Conservation (phyloP, 1,284 basidiomycete species). For the Cutaneotrichosporon daszewskae region DNA sequence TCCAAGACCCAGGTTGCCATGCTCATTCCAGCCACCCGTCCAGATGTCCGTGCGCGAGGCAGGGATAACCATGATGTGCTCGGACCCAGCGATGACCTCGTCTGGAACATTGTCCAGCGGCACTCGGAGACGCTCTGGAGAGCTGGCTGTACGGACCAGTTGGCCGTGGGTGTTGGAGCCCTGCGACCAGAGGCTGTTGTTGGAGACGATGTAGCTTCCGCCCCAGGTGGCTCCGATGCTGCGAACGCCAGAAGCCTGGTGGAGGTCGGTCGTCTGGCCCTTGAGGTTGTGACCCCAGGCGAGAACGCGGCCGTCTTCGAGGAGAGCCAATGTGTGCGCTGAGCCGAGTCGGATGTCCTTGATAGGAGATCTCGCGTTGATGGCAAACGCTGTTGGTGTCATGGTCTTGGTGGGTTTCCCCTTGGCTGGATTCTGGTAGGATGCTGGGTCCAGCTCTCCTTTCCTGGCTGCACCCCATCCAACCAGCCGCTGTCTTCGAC, state of each 20-base stretch:
- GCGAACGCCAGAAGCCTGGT: constrained; percentile 25
- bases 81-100: constrained; percentile 64
- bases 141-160: constrained; percentile 45
- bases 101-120: neutral
- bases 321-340: constrained; percentile 62
- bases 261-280: constrained; percentile 56
- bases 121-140: constrained; percentile 3
- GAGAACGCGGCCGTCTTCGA: constrained; percentile 52
- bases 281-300: constrained; percentile 65
- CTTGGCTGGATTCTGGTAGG: neutral
- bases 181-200: constrained; percentile 50
- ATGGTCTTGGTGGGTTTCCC: constrained; percentile 23
- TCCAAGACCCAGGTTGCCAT: constrained; percentile 76
- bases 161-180: constrained; percentile 68
- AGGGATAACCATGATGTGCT: constrained; percentile 60
- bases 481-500: constrained; percentile 47
- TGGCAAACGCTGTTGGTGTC: constrained; percentile 18
- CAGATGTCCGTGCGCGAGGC: constrained; percentile 51
- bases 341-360: constrained; percentile 56
- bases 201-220: constrained; percentile 59
- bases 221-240: constrained; percentile 70
- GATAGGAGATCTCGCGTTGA: constrained; percentile 12
- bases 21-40: constrained; percentile 94
- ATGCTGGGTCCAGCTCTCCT: constrained; percentile 52
- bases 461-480: constrained; percentile 81